These are phyloP conservation scores for Shiraia sp. DNA, from an alignment of 2,329 filamentous ascomycete species.

Conservation along the genomic window DNA sequence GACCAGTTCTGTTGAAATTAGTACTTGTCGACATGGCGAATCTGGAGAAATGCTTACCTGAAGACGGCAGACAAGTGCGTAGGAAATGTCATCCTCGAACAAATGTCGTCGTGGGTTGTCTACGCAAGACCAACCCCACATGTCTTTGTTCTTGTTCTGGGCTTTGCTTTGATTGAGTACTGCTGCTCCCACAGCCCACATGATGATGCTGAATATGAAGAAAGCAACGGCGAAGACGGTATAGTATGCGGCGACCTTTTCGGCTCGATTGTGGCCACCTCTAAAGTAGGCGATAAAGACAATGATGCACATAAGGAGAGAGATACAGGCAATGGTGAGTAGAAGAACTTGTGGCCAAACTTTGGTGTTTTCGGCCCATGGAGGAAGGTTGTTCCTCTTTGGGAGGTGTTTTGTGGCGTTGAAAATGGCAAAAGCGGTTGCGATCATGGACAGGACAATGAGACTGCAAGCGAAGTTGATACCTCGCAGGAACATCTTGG, in stretches of 20 bases:
- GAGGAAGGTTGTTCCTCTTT: conserved; percentile 74
- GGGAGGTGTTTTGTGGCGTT: conserved; percentile 79
- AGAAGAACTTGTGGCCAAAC: conserved; percentile 90
- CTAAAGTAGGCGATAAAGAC: conserved; percentile 87
- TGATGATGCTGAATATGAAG: conserved; percentile 89
- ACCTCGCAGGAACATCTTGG: conserved; percentile 91
- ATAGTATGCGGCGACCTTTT: conserved; percentile 95
- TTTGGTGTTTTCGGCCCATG: conserved; percentile 81
- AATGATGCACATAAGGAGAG: conserved; percentile 74
- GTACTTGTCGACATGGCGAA: conserved; percentile 3
- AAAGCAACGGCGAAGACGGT: conserved; percentile 90
- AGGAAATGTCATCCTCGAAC: conserved; percentile 81
- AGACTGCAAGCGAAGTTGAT: conserved; percentile 97
- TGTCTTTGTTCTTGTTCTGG: conserved; percentile 76
- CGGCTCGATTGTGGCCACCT: conserved; percentile 83
- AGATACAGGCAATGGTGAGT: conserved; percentile 77
- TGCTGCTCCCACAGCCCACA: conserved; percentile 88
- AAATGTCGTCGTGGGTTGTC: conserved; percentile 79
- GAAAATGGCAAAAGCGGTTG: conserved; percentile 89
- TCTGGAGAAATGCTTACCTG: conserved; percentile 58
- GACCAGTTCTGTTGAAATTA: conserved; percentile 75
- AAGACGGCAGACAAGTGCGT: conserved; percentile 87
- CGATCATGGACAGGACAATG: conserved; percentile 89
- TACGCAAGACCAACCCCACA: conserved; percentile 98
- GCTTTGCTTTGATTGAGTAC: conserved; percentile 78